A percentile compares a stretch with the other conserved stretches of the same genome.
These are phyloP conservation scores for Venturia carpophila DNA, from an alignment of 2,329 filamentous ascomycete species.

Conservation along the genomic window DNA sequence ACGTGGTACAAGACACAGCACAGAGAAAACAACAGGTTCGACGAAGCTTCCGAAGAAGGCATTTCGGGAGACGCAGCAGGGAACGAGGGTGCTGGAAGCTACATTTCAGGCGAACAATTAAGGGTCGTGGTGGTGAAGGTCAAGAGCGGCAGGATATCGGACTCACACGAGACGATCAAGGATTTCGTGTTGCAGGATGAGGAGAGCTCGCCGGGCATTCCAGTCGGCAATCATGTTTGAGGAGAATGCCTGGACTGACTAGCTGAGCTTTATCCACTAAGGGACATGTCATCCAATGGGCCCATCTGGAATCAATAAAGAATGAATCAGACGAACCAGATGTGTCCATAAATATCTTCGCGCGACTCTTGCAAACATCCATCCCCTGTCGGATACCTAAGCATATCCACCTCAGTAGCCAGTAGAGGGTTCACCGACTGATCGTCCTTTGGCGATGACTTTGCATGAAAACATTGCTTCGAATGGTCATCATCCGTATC, in stretches of 20 bases:
- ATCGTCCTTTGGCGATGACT: too few species aligned
- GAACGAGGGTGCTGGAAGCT: constrained; percentile 50
- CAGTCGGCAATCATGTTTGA: constrained; percentile 13
- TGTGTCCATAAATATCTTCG: background rate
- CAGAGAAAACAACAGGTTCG: constrained; percentile 85
- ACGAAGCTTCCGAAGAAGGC: constrained; percentile 31
- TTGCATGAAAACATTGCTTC: too few species aligned
- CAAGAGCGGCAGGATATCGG: constrained; percentile 76
- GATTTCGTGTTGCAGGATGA: constrained; percentile 51
- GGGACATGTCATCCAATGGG: too few species aligned
- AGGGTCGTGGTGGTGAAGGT: constrained; percentile 81
- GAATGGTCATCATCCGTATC: too few species aligned
- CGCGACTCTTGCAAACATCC: too few species aligned
- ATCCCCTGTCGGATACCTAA: too few species aligned
- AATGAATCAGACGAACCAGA: background rate
- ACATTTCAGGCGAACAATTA: constrained; percentile 75
- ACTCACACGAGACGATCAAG: constrained; percentile 89
- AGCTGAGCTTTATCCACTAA: background rate
- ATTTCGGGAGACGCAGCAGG: constrained; percentile 33
- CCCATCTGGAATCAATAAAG: background rate
- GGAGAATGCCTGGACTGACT: background rate
- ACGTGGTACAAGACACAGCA: constrained; percentile 74
- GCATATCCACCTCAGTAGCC: too few species aligned
- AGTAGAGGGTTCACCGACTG: too few species aligned
- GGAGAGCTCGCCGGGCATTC: constrained; percentile 17